Evolutionary conservation across 202 grass and related monocot genomes (phyloP).

Genomic region (Schoenoplectus tabernaemontani): DNA sequence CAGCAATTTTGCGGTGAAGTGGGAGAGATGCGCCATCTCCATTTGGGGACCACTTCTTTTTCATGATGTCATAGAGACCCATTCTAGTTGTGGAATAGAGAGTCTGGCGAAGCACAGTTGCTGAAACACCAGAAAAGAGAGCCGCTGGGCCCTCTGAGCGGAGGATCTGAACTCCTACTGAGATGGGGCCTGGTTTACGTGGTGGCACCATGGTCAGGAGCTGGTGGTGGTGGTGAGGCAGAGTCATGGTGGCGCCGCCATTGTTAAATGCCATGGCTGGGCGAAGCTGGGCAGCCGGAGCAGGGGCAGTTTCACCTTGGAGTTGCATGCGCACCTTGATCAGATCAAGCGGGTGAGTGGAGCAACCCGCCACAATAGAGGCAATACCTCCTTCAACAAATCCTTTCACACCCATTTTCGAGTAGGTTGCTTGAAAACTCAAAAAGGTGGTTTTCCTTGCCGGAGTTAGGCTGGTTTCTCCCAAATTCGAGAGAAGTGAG

Average conservation of each 20-base stretch:
- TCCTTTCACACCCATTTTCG: slow-evolving; percentile 44
- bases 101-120: slow-evolving; percentile 84
- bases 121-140: slow-evolving; percentile 83
- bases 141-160: slow-evolving; percentile 62
- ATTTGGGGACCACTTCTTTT: slow-evolving; percentile 58
- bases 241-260: not conserved
- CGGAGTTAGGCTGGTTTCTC: not conserved
- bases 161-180: slow-evolving; percentile 84
- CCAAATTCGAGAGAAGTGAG: not conserved
- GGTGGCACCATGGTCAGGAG: slow-evolving; percentile 1
- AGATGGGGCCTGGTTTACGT: slow-evolving; percentile 54
- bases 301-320: slow-evolving; percentile 47
- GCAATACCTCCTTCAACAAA: slow-evolving; percentile 94
- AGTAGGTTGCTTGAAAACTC: not conserved
- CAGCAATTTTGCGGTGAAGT: slow-evolving; percentile 62
- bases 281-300: slow-evolving; percentile 9
- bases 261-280: slow-evolving; percentile 29
- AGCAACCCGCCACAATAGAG: slow-evolving; percentile 86
- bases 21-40: slow-evolving; percentile 56
- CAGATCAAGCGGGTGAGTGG: slow-evolving; percentile 91
- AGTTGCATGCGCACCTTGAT: slow-evolving; percentile 98
- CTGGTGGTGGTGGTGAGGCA: slow-evolving; percentile 24
- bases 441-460: slow-evolving; percentile 1
- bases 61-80: slow-evolving; percentile 96
- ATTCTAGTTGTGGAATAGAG: slow-evolving; percentile 98